Conservation (phyloP, 2,329 filamentous ascomycete species). For the Aspergillus tanneri region DNA sequence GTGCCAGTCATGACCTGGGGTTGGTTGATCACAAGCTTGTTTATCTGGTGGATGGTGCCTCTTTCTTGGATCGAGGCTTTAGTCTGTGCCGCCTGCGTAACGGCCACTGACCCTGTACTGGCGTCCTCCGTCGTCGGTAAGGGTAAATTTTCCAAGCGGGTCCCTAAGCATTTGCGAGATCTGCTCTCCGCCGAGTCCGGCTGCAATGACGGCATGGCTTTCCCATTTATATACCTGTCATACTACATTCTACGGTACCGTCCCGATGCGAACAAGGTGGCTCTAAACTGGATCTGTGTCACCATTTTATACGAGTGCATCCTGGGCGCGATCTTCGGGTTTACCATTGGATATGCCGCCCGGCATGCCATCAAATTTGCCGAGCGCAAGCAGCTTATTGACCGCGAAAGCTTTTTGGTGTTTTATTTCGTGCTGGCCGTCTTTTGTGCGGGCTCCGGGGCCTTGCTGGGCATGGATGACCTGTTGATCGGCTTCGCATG, state of each 20-base stretch:
- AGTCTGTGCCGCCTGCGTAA: constrained; percentile 86
- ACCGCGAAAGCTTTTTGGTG: constrained; percentile 94
- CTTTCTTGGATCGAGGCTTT: constrained; percentile 89
- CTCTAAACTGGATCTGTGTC: constrained; percentile 82
- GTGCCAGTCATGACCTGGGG: constrained; percentile 97
- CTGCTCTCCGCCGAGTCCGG: constrained; percentile 93
- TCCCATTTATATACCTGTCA: constrained; percentile 92
- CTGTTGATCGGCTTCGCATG: constrained; percentile 90
- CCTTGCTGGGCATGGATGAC: constrained; percentile 88
- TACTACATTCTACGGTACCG: constrained; percentile 85
- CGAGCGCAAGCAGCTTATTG: constrained; percentile 81
- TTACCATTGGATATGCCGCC: constrained; percentile 81
- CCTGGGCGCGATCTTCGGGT: constrained; percentile 86
- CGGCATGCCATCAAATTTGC: constrained; percentile 87
- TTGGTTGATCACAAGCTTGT: constrained; percentile 77
- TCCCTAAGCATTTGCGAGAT: constrained; percentile 96
- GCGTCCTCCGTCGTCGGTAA: constrained; percentile 98
- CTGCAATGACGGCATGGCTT: constrained; percentile 99
- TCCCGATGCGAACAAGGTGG: constrained; percentile 65
- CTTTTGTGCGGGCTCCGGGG: constrained; percentile 92
- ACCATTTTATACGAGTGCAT: constrained; percentile 95
- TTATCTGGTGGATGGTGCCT: constrained; percentile 87
- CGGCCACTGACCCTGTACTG: constrained; percentile 92
- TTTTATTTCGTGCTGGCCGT: constrained; percentile 97
- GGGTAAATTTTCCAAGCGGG: constrained; percentile 95